Evolutionary conservation across 2,329 filamentous ascomycete genomes (phyloP), one percentile per base, ranked within the genome.

Genomic region (Emmonsiellopsis sp.): DNA sequence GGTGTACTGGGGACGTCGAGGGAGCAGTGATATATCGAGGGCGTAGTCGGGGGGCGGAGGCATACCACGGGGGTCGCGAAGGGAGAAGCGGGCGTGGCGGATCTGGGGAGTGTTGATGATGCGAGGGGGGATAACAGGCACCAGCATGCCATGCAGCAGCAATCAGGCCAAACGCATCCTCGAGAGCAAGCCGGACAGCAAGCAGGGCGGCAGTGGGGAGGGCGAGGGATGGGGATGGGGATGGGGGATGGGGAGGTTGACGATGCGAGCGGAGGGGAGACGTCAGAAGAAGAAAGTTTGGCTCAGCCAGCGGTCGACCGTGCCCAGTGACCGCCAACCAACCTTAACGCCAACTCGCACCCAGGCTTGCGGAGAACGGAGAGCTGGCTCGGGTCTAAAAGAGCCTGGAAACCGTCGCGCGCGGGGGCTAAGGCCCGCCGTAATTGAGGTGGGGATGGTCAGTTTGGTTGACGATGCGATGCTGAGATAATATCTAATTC

Each of bases 321-420:
- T 27, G 21, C 21, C 21, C 21, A 27, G 21, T 27, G 21, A 27
- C 21, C 21, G 21, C 21, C 21, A 27, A 27, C 21, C 21, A 27
- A 27, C 21, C 21, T 27, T 5, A 27, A 27, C 21, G 17, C 46
- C 17, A 36, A 49, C 40, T 21, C 34, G 46, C 27, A 13, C 46
- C 40, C 27, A n/a, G 13, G 14, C 14, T 39, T 49, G 46, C 46
- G 46, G 46, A 49, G 46, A 49, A 40, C 31, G 46, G 46, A 48
- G 46, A 40, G 46, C 34, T 31, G 34, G 34, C n/a, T 39, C 10
- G 10, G 14, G 32, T 36, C 45, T 37, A 47, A 36, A 47, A 34
- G 34, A 17, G 46, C 46, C 46, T 49, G 46, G 46, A 49, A 39
- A 49, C 46, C 34, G 36, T 39, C 46, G 46, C 11, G n/a, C n/a